These are phyloP conservation scores for Pseudocercospora fuligena DNA, from an alignment of 2,329 filamentous ascomycete genomes.

Conservation along the genomic window DNA sequence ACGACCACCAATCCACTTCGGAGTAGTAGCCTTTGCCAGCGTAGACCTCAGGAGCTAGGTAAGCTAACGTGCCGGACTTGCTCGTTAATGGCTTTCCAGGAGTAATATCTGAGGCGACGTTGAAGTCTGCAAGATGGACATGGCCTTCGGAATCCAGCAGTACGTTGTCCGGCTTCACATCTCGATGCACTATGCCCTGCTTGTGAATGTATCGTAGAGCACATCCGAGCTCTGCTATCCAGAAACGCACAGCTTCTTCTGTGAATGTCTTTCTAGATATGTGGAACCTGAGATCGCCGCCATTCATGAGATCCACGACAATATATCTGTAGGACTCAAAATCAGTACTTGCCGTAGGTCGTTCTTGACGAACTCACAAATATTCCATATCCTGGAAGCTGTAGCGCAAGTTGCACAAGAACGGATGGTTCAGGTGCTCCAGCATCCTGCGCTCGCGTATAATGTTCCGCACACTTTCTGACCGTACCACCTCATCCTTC, in stretches of 20 bases:
- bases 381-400: constrained; percentile 99
- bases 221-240: constrained; percentile 93
- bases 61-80: constrained; percentile 95
- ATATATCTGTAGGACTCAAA: constrained; percentile 66
- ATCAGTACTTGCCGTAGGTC: constrained; percentile 33
- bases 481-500: constrained; percentile 98
- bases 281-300: constrained; percentile 94
- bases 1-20: constrained; percentile 97
- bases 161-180: constrained; percentile 92
- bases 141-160: constrained; percentile 87
- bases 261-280: constrained; percentile 98
- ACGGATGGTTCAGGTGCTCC: constrained; percentile 96
- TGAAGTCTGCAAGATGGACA: constrained; percentile 97
- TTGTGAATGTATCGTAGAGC: constrained; percentile 84
- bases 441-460: constrained; percentile 97
- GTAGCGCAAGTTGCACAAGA: constrained; percentile 97
- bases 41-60: constrained; percentile 95
- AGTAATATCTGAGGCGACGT: constrained; percentile 92
- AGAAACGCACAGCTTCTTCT: constrained; percentile 94
- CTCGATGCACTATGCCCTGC: constrained; percentile 87
- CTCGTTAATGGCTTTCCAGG: constrained; percentile 83
- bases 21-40: constrained; percentile 84
- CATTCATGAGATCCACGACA: constrained; percentile 97
- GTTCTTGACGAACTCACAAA: constrained; percentile 66
- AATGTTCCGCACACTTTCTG: constrained; percentile 97